Evolutionary conservation across 2,329 filamentous ascomycete genomes (phyloP), one percentile per base, ranked within the genome.

Genomic region (Phialocephala sp.): DNA sequence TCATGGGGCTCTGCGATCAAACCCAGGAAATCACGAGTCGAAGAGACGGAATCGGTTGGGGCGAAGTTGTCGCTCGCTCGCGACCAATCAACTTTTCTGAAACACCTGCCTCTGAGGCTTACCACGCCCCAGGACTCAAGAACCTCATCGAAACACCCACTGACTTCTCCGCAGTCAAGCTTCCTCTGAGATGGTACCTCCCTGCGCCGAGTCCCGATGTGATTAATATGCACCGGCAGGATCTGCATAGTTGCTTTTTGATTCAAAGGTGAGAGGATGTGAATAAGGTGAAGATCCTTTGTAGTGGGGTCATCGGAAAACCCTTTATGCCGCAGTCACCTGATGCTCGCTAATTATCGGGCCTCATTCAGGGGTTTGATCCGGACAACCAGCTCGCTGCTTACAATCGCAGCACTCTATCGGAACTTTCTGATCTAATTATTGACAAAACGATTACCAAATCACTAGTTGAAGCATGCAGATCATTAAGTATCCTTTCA

Each of bases 31-130:
- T 54, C 50, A 22, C 14, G 14, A 35, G 22, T 54, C 27, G 50
- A n/a, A 32, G 50, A 6, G 50, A 14, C 32, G 50, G 24, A 54
- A 35, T 54, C 24, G 50, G 18, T 32, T 11, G 45, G 3, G 50
- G 22, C 32, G 50, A 54, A 35, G 18, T 12, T 54, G 11, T 35
- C 11, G 50, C 14, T 11, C 50, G 18, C 8, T 54, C 4, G 24
- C 32, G 50, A 18, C 50, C 50, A 54, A 54, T 54, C 50, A 54
- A 32, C 14, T 8, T 14, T 35, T 54, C 50, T 27, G 50, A 54
- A 54, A 54, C 50, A 24, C 50, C 8, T 18, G 3, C 8, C 11
- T 54, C 14, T 35, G 50, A 54, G 50, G 45, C 20, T 50, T 8
- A 27, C 45, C 6, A 12, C 45, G 6, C 45, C 6, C 6, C 27